Evolutionary conservation across 805 yeast genomes (phyloP).

Genomic region (Ogataea wickerhamii): DNA sequence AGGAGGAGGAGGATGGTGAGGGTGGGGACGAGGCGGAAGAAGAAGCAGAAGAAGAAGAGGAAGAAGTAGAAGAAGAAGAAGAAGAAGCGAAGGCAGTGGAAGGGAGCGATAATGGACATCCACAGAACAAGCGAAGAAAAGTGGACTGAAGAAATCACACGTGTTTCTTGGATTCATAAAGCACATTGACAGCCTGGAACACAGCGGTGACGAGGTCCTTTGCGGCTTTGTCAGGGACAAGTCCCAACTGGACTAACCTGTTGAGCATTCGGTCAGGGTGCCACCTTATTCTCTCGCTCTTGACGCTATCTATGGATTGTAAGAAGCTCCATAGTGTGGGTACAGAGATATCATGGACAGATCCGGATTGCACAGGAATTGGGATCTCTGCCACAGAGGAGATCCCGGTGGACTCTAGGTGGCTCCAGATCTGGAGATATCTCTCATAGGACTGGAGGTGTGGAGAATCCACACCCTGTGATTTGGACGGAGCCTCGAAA

Average conservation of each 20-base stretch:
- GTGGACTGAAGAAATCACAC: no score
- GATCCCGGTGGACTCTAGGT: slow-evolving; percentile 4
- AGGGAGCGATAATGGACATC: no score
- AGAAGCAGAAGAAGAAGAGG: slow-evolving; percentile 13
- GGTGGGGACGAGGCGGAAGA: slow-evolving; percentile 25
- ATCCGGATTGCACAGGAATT: slow-evolving; percentile 19
- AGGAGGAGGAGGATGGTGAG: slow-evolving; percentile 22
- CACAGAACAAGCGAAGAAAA: no score
- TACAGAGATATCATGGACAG: slow-evolving; percentile 12
- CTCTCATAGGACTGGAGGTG: neutral
- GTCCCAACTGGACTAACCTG: slow-evolving; percentile 12
- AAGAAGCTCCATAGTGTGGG: slow-evolving; percentile 18
- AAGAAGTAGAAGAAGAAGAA: neutral
- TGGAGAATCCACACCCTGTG: neutral
- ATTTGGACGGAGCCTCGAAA: slow-evolving; percentile 7
- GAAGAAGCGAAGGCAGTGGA: neutral
- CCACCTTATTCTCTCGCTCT: slow-evolving; percentile 58
- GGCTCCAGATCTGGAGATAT: slow-evolving; percentile 26
- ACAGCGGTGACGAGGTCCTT: slow-evolving; percentile 32
- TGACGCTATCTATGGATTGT: slow-evolving; percentile 24
- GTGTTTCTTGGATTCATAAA: slow-evolving; percentile 31
- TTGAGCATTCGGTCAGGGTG: slow-evolving; percentile 62
- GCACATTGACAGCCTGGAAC: slow-evolving; percentile 41
- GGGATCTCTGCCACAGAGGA: slow-evolving; percentile 8
- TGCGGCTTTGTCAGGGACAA: slow-evolving; percentile 1